Conservation (phyloP, 306 rosid species). For the Ceratonia siliqua region DNA sequence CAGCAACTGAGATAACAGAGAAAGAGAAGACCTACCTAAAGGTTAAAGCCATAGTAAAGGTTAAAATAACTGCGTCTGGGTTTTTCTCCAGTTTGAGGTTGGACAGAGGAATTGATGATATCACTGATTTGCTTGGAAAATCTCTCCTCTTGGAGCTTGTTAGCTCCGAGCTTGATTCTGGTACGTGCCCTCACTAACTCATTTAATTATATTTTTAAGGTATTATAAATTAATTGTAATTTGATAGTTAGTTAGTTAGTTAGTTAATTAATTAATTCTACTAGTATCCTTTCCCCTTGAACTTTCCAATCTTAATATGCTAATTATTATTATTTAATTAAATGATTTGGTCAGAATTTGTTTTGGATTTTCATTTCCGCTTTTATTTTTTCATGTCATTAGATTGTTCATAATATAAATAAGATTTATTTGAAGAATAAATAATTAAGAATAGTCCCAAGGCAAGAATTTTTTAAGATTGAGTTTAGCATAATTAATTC, state of each 20-base stretch:
- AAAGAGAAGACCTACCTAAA: not conserved
- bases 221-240: not conserved
- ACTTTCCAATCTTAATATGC: not conserved
- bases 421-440: too few species aligned
- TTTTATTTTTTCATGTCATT: not conserved
- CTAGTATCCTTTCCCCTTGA: not conserved
- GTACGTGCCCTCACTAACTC: constrained; percentile 31
- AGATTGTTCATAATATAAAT: not conserved
- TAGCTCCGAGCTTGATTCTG: constrained; percentile 42
- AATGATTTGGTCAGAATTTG: not conserved
- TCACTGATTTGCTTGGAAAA: constrained; percentile 71
- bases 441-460: too few species aligned
- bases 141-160: constrained; percentile 62
- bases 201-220: not conserved
- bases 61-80: constrained; percentile 36
- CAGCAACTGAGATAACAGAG: not conserved
- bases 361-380: not conserved
- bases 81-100: constrained; percentile 52
- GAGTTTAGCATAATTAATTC: too few species aligned
- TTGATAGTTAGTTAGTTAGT: too few species aligned
- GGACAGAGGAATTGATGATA: constrained; percentile 50
- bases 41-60: constrained; percentile 39
- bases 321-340: too few species aligned
- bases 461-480: too few species aligned
- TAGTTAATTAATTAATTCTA: not conserved